Evolutionary conservation across 2,329 filamentous ascomycete species (phyloP).

Genomic region (Aureobasidium sp.): DNA sequence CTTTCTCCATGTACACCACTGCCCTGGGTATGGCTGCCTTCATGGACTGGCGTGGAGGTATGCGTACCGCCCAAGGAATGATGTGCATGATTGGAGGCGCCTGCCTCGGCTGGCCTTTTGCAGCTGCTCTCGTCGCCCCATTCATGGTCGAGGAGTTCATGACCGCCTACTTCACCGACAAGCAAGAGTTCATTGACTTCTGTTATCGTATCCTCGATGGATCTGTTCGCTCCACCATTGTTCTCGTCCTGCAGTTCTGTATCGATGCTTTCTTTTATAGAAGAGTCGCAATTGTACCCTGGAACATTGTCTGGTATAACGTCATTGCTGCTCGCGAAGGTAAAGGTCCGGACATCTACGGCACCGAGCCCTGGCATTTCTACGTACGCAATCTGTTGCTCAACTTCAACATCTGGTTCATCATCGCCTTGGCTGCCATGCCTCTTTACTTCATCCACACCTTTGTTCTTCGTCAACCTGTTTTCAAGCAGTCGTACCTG

Average conservation of each 20-base stretch:
- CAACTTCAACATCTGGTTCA: constrained; percentile 94
- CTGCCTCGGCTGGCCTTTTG: constrained; percentile 90
- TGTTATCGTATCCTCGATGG: constrained; percentile 57
- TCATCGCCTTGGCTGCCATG: constrained; percentile 66
- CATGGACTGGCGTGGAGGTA: constrained; percentile 76
- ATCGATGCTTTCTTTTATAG: constrained; percentile 83
- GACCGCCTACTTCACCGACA: constrained; percentile 39
- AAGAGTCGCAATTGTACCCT: constrained; percentile 67
- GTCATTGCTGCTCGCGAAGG: constrained; percentile 64
- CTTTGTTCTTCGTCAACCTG: constrained; percentile 52
- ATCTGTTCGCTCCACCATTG: constrained; percentile 54
- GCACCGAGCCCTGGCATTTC: constrained; percentile 94
- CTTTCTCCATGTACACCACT: constrained; percentile 91
- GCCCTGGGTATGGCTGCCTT: constrained; percentile 84
- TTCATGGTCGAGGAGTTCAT: constrained; percentile 73
- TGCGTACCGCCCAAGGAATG: constrained; percentile 75
- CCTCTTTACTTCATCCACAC: constrained; percentile 73
- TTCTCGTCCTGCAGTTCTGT: constrained; percentile 63
- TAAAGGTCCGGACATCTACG: constrained; percentile 82
- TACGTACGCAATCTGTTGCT: constrained; percentile 85
- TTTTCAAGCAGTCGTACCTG: constrained; percentile 62
- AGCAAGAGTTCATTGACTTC: constrained; percentile 43
- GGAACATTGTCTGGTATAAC: constrained; percentile 95
- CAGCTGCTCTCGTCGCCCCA: constrained; percentile 71
- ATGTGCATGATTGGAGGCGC: constrained; percentile 85